Evolutionary conservation across 768 basidiomycete species (phyloP), one percentile per base, ranked within the genome.

Genomic region (Podaxis carcinomalis): DNA sequence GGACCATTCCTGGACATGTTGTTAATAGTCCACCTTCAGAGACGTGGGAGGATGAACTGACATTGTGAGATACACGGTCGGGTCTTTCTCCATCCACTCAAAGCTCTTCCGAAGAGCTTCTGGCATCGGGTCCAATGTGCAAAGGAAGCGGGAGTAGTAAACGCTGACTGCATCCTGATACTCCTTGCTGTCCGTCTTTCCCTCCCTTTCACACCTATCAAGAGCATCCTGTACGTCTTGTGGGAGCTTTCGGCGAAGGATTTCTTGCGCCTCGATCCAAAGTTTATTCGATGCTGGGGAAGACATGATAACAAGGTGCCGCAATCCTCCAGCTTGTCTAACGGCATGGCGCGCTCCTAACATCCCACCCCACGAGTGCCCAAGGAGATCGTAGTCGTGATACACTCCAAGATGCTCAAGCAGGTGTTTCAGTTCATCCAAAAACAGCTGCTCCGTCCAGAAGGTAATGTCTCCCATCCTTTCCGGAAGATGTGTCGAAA

Each of bases 351-450:
- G 64, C 1, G 78, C 69, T 11, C 69, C 80, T 16, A 86, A 74
- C 80, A 84, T 84, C 19, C 80, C 82, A 55, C 83, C 74, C 73
- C 73, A 75, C 23, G 82, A 84, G 51, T 86, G 83, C 1, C 83
- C 85, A 10, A 83, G 64, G 3, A 85, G 51, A 64, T 79, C 73
- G 62, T 78, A 86, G 36, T 77, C 66, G 51, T 72, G 72, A 40
- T 70, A 63, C 59, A 84, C 77, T 1, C 69, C 75, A 52, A 85
- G 71, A 68, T 82, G 75, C 14, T 54, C 35, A 49, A 85, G 63
- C 7, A 85, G 69, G 66, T 74, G 77, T 57, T 78, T 69, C 47
- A 85, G 77, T 70, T 86, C 80, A 62, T 80, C 74, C 63, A 82
- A 69, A 72, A 84, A 84, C 4, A 85, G 73, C 56, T 77, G 68